A percentile compares a stretch with the other conserved stretches of the same genome.
Conservation (phyloP, 805 yeast genomes). For the Candida sphagnicola region DNA sequence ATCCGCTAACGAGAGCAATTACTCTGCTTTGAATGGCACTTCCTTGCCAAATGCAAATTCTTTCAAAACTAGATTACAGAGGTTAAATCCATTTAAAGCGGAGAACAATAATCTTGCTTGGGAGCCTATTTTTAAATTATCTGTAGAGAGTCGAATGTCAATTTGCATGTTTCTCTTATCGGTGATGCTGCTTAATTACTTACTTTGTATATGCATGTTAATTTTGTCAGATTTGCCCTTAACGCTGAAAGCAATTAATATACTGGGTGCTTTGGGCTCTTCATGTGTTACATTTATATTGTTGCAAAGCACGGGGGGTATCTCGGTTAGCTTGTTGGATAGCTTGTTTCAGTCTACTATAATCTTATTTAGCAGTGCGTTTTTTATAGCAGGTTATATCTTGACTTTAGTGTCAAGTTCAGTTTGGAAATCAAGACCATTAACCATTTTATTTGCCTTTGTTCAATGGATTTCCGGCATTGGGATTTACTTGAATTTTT, state of each 20-base stretch:
- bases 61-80: constrained; percentile 27
- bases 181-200: constrained; percentile 37
- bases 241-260: constrained; percentile 42
- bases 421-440: constrained; percentile 30
- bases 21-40: constrained; percentile 27
- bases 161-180: constrained; percentile 42
- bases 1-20: constrained; percentile 11
- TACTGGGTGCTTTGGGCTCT: constrained; percentile 46
- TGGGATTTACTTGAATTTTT: too few relatives aligned
- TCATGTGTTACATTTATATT: constrained; percentile 45
- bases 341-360: constrained; percentile 40
- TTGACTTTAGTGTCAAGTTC: constrained; percentile 37
- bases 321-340: constrained; percentile 36
- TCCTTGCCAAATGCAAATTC: constrained; percentile 21
- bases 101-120: constrained; percentile 40
- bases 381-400: constrained; percentile 35
- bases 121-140: constrained; percentile 42
- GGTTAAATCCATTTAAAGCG: constrained; percentile 40
- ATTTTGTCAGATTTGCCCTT: constrained; percentile 40
- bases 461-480: constrained; percentile 37
- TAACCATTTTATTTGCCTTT: constrained; percentile 38
- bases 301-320: constrained; percentile 41
- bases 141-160: constrained; percentile 45
- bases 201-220: constrained; percentile 39
- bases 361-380: constrained; percentile 32